phyloP scores from a whole-genome alignment of 768 basidiomycete species.

The Cystobasidiopsis lactophilus region DNA sequence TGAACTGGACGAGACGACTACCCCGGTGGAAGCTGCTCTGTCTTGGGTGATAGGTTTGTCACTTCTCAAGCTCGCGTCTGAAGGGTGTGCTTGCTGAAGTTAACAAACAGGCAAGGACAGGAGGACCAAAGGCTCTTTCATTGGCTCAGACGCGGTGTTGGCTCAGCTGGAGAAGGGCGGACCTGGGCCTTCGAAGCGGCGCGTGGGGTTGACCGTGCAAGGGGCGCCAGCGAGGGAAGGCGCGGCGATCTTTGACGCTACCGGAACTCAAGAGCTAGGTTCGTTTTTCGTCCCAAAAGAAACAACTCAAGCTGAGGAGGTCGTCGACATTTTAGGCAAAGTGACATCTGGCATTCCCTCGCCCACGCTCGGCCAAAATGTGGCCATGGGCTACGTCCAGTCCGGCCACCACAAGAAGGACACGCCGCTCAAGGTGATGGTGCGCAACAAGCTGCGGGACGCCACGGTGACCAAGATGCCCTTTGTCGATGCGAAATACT shows the following conservation, averaged over 20 bases:
- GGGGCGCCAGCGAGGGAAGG: conserved; percentile 46
- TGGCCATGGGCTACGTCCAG: conserved; percentile 82
- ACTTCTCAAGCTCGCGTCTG: neutral
- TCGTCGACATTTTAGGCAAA: conserved; percentile 29
- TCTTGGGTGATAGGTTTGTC: conserved; percentile 73
- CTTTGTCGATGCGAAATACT: conserved; percentile 65
- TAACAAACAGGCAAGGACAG: conserved; percentile 50
- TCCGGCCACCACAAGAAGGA: conserved; percentile 76
- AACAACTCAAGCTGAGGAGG: too few relatives aligned
- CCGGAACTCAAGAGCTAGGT: neutral
- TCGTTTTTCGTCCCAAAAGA: conserved; percentile 1
- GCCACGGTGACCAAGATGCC: conserved; percentile 66
- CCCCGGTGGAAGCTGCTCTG: conserved; percentile 74
- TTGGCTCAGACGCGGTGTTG: conserved; percentile 51
- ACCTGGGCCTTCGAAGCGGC: conserved; percentile 30
- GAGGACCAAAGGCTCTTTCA: conserved; percentile 40
- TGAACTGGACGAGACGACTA: conserved; percentile 67
- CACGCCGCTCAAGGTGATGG: conserved; percentile 59
- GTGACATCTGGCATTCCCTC: conserved; percentile 94
- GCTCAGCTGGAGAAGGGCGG: conserved; percentile 62
- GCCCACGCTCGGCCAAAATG: conserved; percentile 67
- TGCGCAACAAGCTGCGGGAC: conserved; percentile 54
- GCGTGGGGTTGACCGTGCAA: conserved; percentile 54
- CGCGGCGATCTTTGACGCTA: conserved; percentile 32
- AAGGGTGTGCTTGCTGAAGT: neutral